Evolutionary conservation across 106 monocot genomes (phyloP).

Genomic region (Dendrobium chrysotoxum): DNA sequence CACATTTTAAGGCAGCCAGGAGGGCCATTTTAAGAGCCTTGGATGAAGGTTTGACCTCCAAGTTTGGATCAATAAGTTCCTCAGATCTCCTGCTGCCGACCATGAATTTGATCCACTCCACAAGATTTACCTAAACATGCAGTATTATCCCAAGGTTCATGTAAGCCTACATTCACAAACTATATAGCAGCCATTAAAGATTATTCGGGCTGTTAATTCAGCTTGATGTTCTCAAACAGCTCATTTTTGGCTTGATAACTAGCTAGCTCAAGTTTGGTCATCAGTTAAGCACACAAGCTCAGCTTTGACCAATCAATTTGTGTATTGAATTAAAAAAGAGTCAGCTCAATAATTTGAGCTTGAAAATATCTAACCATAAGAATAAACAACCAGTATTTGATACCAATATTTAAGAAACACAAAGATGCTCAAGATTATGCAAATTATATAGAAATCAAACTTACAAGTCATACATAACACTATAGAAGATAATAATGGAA

Average conservation of each 20-base stretch:
- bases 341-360: no score
- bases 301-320: no score
- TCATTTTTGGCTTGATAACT: not conserved
- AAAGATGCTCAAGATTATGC: no score
- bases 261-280: not conserved
- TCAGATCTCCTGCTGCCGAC: conserved; percentile 48
- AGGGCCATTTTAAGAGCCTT: conserved; percentile 53
- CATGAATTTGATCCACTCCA: conserved; percentile 75
- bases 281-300: no score
- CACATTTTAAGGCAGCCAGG: conserved; percentile 46
- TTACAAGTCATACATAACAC: no score
- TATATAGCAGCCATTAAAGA: not conserved
- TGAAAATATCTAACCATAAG: no score
- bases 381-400: no score
- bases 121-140: conserved; percentile 52
- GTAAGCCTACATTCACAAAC: not conserved
- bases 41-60: conserved; percentile 36
- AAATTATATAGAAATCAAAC: no score
- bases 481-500: no score
- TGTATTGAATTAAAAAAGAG: not conserved
- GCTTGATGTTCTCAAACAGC: not conserved
- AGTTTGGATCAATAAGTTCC: conserved; percentile 46
- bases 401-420: no score
- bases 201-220: not conserved
- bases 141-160: not conserved